Conservation (phyloP, 495 filamentous ascomycete species). For the Schizothecium vesticola region DNA sequence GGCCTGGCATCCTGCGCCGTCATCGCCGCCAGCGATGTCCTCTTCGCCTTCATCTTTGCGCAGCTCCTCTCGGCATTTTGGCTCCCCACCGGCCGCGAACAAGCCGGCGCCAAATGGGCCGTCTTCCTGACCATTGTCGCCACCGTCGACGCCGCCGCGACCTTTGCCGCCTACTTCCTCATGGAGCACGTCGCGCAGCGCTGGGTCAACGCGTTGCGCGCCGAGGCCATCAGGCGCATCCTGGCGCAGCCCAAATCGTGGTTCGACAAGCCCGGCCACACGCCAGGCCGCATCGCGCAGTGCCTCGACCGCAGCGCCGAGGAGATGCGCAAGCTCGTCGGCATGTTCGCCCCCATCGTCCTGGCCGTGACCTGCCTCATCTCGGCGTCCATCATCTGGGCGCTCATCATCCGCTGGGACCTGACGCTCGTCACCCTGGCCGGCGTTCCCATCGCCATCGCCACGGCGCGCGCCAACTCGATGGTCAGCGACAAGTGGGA, state of each 20-base stretch:
- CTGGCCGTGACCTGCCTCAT: slow-evolving; percentile 63
- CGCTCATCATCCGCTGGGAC: slow-evolving; percentile 70
- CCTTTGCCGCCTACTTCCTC: slow-evolving; percentile 61
- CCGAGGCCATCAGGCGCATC: slow-evolving; percentile 61
- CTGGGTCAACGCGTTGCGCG: slow-evolving; percentile 73
- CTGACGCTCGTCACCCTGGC: slow-evolving; percentile 72
- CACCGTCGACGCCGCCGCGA: slow-evolving; percentile 55
- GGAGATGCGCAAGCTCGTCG: slow-evolving; percentile 77
- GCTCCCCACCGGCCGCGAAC: slow-evolving; percentile 35
- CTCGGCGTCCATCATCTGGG: slow-evolving; percentile 64
- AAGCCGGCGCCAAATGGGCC: slow-evolving; percentile 59
- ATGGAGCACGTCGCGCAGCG: slow-evolving; percentile 67
- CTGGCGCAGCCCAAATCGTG: slow-evolving; percentile 77
- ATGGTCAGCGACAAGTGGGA: slow-evolving; percentile 67
- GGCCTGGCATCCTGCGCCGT: slow-evolving; percentile 58
- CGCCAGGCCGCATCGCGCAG: slow-evolving; percentile 54
- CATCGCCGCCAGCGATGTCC: slow-evolving; percentile 65
- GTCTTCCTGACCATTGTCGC: slow-evolving; percentile 64
- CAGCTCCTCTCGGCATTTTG: slow-evolving; percentile 69
- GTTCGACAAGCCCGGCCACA: slow-evolving; percentile 71
- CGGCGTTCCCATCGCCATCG: slow-evolving; percentile 63
- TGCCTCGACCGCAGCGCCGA: slow-evolving; percentile 80
- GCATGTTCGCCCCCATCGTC: slow-evolving; percentile 66
- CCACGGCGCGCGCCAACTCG: slow-evolving; percentile 57
- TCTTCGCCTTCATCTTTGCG: slow-evolving; percentile 74